A percentile compares a stretch with the other conserved stretches of the same genome.
phyloP scores from a whole-genome alignment of 345 rosid genomes.

The Chamaenerion angustifolium region DNA sequence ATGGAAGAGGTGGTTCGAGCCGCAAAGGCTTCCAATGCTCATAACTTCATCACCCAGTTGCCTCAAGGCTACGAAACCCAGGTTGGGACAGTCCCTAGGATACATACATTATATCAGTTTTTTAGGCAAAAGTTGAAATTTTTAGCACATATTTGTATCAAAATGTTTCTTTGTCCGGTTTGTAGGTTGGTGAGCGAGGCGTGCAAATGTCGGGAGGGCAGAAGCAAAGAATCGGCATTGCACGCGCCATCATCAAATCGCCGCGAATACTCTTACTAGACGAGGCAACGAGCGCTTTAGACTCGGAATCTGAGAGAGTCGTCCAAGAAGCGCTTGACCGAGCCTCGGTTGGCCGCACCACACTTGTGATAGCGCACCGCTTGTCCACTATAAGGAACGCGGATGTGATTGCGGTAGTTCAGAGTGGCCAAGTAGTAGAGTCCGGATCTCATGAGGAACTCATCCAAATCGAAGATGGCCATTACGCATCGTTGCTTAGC shows the following conservation, averaged over 20 bases:
- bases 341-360: slow-evolving; percentile 53
- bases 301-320: slow-evolving; percentile 52
- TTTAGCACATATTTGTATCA: too few species aligned
- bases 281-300: slow-evolving; percentile 77
- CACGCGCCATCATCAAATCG: slow-evolving; percentile 55
- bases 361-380: slow-evolving; percentile 59
- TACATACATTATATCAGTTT: too few species aligned
- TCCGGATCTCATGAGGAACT: slow-evolving; percentile 52
- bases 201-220: slow-evolving; percentile 81
- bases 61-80: slow-evolving; percentile 66
- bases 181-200: slow-evolving; percentile 71
- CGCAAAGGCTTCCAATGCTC: slow-evolving; percentile 59
- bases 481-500: slow-evolving; percentile 34
- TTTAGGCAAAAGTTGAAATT: too few species aligned
- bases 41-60: slow-evolving; percentile 46
- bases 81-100: too few species aligned
- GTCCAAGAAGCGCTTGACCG: slow-evolving; percentile 64
- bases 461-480: slow-evolving; percentile 29
- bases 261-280: slow-evolving; percentile 58
- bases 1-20: slow-evolving; percentile 45
- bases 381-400: slow-evolving; percentile 68
- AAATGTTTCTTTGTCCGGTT: too few species aligned
- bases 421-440: slow-evolving; percentile 38
- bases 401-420: slow-evolving; percentile 36
- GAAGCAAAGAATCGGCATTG: slow-evolving; percentile 69